Conservation (phyloP, 768 basidiomycete species). For the Rhodotorula diobovata region DNA sequence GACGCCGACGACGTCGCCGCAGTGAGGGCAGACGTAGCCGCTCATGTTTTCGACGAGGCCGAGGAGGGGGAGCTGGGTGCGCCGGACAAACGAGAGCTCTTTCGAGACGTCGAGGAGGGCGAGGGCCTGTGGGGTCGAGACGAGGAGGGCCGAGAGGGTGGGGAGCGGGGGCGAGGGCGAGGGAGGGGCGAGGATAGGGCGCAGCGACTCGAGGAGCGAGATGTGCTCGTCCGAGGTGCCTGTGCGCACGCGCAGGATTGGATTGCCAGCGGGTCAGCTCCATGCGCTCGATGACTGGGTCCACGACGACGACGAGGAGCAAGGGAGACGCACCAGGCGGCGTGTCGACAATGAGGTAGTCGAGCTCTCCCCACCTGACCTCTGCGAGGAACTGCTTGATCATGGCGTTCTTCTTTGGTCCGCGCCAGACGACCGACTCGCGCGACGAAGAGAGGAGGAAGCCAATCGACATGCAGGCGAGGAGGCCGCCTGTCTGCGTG, state of each 20-base stretch:
- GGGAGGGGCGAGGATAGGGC: constrained; percentile 60
- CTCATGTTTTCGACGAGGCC: constrained; percentile 98
- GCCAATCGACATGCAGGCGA: constrained; percentile 95
- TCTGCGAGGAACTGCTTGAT: constrained; percentile 90
- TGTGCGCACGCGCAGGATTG: constrained; percentile 47
- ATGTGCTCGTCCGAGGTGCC: constrained; percentile 99
- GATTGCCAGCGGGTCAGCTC: constrained; percentile 15
- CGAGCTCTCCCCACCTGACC: constrained; percentile 89
- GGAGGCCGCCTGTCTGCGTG: constrained; percentile 16
- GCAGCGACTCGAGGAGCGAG: constrained; percentile 86
- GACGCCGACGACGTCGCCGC: constrained; percentile 87
- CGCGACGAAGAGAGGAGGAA: constrained; percentile 84
- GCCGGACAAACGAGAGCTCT: constrained; percentile 88
- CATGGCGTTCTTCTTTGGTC: constrained; percentile 98
- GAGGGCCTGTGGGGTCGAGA: constrained; percentile 96
- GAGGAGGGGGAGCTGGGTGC: constrained; percentile 76
- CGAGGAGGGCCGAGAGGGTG: constrained; percentile 76
- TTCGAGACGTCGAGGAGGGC: constrained; percentile 93
- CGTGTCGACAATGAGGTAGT: constrained; percentile 89
- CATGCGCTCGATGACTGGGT: background rate
- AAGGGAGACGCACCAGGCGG: constrained; percentile 70
- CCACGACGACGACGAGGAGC: background rate
- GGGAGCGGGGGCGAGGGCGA: constrained; percentile 41
- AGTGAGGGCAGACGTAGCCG: constrained; percentile 95
- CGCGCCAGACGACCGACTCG: constrained; percentile 95